Conservation (phyloP, 495 filamentous ascomycete species). For the Penicillium manginii region DNA sequence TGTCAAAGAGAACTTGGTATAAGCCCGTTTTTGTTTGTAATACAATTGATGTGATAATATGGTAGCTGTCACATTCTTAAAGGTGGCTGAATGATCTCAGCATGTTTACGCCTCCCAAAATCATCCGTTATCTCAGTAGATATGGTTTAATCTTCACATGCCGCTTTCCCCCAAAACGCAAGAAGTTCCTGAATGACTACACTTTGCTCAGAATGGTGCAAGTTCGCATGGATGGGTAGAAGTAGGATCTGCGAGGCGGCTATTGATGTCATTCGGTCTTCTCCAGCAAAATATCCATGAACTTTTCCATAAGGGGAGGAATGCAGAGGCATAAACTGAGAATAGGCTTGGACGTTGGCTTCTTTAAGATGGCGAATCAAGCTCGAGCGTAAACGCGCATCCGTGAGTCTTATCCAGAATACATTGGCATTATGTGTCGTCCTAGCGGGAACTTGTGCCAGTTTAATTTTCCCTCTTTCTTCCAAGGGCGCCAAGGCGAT, state of each 20-base stretch:
- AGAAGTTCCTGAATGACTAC: slow-evolving; percentile 6
- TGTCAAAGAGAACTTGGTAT: no score
- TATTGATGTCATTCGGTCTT: slow-evolving; percentile 10
- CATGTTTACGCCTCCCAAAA: no score
- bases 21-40: no score
- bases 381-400: neutral
- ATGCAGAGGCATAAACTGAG: slow-evolving; percentile 25
- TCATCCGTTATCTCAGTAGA: no score
- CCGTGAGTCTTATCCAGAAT: slow-evolving; percentile 17
- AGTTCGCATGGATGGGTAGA: slow-evolving; percentile 7
- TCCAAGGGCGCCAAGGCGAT: slow-evolving; percentile 10
- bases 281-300: slow-evolving; percentile 7
- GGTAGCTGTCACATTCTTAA: no score
- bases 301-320: slow-evolving; percentile 3
- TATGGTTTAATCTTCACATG: no score
- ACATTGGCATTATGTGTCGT: slow-evolving; percentile 22
- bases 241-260: slow-evolving; percentile 15
- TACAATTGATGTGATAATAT: no score
- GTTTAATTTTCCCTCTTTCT: slow-evolving; percentile 1
- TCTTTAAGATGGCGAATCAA: slow-evolving; percentile 10
- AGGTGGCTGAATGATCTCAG: no score
- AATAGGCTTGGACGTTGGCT: slow-evolving; percentile 8
- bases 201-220: slow-evolving; percentile 6
- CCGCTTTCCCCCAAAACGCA: neutral
- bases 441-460: slow-evolving; percentile 2